Conservation (phyloP, 208 protist genomes). For the Leishmania martiniquensis region DNA sequence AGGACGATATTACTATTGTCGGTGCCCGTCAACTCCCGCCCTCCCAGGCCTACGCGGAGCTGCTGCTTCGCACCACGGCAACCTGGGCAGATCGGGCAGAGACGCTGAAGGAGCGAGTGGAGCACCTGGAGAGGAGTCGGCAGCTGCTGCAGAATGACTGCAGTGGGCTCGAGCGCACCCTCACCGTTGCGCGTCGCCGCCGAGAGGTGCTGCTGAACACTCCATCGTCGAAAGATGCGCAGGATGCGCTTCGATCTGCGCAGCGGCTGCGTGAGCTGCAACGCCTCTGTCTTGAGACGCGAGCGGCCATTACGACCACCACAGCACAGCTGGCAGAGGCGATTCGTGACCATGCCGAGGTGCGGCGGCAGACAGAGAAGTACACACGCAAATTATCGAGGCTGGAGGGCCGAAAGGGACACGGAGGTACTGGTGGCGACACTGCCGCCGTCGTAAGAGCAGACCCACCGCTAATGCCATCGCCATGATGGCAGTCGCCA, state of each 20-base stretch:
- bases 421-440: neutral
- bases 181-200: conserved; percentile 39
- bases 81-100: conserved; percentile 38
- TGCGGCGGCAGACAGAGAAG: conserved; percentile 57
- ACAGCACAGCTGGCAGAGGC: conserved; percentile 56
- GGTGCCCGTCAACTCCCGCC: conserved; percentile 46
- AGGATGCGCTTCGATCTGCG: conserved; percentile 13
- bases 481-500: neutral
- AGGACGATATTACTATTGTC: conserved; percentile 46
- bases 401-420: conserved; percentile 1
- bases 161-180: conserved; percentile 40
- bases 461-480: neutral
- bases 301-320: conserved; percentile 33
- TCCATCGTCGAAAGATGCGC: conserved; percentile 13
- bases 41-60: conserved; percentile 51
- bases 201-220: conserved; percentile 41
- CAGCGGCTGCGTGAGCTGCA: conserved; percentile 55
- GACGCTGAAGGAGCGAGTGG: conserved; percentile 43
- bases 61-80: conserved; percentile 36
- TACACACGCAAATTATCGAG: conserved; percentile 59
- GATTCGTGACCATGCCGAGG: conserved; percentile 40
- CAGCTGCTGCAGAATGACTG: conserved; percentile 71
- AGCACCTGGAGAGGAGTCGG: conserved; percentile 39
- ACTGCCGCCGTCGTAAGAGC: neutral
- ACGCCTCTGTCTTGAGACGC: conserved; percentile 46